These are phyloP conservation scores for Amaranthus tricolor DNA, from an alignment of 179 eudicot species.

Conservation along the genomic window DNA sequence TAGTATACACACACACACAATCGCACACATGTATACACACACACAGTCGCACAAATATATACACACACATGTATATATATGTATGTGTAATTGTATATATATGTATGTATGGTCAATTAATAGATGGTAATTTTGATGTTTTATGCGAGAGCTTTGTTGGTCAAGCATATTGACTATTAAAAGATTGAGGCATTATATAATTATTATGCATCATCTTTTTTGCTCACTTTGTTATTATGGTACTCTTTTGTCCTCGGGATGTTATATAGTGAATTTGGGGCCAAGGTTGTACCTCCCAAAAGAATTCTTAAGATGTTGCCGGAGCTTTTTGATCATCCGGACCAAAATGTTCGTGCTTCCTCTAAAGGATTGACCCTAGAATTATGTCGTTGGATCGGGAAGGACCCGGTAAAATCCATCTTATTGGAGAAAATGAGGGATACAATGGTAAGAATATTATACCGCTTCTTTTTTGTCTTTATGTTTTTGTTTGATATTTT, in stretches of 20 bases:
- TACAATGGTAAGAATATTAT: slow-evolving; percentile 65
- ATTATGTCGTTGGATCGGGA: slow-evolving; percentile 99
- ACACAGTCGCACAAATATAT: no score
- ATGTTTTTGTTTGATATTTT: slow-evolving; percentile 9
- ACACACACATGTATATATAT: no score
- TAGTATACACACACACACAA: no score
- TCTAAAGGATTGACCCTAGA: slow-evolving; percentile 97
- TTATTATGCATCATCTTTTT: neutral
- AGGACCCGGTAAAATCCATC: slow-evolving; percentile 94
- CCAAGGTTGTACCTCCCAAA: slow-evolving; percentile 93
- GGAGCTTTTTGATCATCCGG: slow-evolving; percentile 99
- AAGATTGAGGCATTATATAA: neutral
- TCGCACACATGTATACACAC: no score
- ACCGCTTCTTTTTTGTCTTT: neutral
- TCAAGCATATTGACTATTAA: no score
- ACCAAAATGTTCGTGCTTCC: slow-evolving; percentile 97
- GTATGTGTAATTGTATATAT: no score
- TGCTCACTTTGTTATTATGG: slow-evolving; percentile 1
- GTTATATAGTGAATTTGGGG: slow-evolving; percentile 81
- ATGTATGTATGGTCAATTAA: no score
- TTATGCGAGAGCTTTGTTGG: no score
- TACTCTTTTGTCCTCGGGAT: slow-evolving; percentile 8
- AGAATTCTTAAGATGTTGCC: slow-evolving; percentile 98
- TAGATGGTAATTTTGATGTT: no score
- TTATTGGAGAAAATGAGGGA: slow-evolving; percentile 98